Conservation (phyloP, 2,329 filamentous ascomycete species). For the Verticillium albo-atrum region DNA sequence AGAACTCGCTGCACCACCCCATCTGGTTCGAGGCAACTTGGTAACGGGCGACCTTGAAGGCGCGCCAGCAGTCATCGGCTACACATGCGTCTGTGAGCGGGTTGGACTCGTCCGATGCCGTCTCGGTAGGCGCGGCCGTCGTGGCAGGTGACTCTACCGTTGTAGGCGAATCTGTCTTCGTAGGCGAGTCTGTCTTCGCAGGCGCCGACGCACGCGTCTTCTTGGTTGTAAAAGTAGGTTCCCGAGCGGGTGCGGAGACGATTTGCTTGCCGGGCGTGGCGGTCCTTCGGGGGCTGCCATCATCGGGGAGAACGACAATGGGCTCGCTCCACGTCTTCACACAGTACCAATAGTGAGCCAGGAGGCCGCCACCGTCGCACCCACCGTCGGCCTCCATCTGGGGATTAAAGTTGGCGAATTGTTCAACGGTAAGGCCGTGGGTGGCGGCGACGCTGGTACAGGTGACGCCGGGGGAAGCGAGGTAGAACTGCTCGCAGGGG, state of each 20-base stretch:
- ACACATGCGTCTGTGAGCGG: constrained; percentile 1
- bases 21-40: not conserved
- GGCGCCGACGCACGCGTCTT: too few species aligned
- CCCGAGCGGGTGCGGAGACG: too few species aligned
- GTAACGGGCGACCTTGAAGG: not conserved
- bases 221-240: too few species aligned
- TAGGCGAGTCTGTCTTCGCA: too few species aligned
- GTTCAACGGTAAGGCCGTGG: constrained; percentile 19
- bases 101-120: not conserved
- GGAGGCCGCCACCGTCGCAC: constrained; percentile 3
- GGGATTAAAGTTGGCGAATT: constrained; percentile 17
- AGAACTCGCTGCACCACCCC: constrained; percentile 5
- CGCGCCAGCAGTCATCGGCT: constrained; percentile 10
- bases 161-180: too few species aligned
- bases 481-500: constrained; percentile 5
- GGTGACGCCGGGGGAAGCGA: constrained; percentile 1
- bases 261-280: not conserved
- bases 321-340: constrained; percentile 5
- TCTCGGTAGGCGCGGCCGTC: not conserved
- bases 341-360: constrained; percentile 14
- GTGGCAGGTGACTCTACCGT: not conserved
- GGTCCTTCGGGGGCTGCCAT: too few species aligned
- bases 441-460: constrained; percentile 17
- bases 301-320: too few species aligned
- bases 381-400: constrained; percentile 4